Base-by-base conservation (phyloP, 768 basidiomycete genomes). In the Leucocoprinus birnbaumii region DNA sequence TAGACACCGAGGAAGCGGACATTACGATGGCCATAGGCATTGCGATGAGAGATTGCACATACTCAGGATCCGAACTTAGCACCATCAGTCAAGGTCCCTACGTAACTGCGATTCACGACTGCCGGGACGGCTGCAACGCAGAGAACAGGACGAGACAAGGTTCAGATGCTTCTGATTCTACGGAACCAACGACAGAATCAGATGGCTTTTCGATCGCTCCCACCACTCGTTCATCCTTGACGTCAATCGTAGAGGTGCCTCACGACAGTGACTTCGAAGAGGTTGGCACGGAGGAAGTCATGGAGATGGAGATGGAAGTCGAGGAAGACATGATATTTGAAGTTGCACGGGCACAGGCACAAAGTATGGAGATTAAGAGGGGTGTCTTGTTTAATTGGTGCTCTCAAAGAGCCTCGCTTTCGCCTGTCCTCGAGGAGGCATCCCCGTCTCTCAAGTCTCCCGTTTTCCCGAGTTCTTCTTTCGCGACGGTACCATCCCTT, bases 341-440 rank as follows among this genome's bases (percentile, higher is more conserved):
- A 57, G 67, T 80, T 43, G 71, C 70, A 58, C 71, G 77, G 11
- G 80, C 70, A 2, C 79, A 76, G 46, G 74, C 78, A 45, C 75
- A 72, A 62, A 82, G 79, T 57, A 67, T 82, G 62, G 76, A 79
- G 61, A 68, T 80, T 57, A 76, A 79, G 65, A 74, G 71, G 62
- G 79, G 75, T 3, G 67, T 77, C 44, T 60, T 82, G 24, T 59
- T 80, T 27, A 66, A 71, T 57, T 75, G 58, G 55, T 61, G 41
- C 45, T 19, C 18, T 13, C 22, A 21, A 44, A 27, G 37, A 45
- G 34, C 25, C 42, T 38, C 31, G 7, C 26, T 51, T 26, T 34
- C 46, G 9, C 45, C 54, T 6, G 27, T 47, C 4, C 21, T 50
- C 6, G 47, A 53, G 14, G 35, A 34, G 16, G 13, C 55, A 16